A percentile compares a stretch with the other conserved stretches of the same genome.
phyloP scores from a whole-genome alignment of 352 stramenopile genomes.

The Phytophthora quininea region DNA sequence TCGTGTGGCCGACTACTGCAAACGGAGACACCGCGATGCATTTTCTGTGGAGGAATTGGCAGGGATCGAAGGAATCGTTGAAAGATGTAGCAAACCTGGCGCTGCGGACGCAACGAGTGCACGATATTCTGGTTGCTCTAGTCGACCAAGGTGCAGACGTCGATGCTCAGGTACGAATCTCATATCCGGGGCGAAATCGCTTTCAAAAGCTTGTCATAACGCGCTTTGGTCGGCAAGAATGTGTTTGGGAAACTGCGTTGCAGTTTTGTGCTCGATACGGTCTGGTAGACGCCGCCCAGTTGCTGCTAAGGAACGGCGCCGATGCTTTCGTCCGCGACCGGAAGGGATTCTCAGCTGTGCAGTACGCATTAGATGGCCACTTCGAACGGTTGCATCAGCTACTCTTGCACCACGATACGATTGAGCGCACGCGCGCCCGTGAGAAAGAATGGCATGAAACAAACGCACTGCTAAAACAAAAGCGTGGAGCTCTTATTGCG shows the following conservation, averaged over 20 bases:
- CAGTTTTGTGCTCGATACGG: conserved; percentile 61
- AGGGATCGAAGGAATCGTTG: conserved; percentile 27
- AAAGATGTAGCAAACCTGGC: conserved; percentile 35
- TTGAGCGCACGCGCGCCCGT: conserved; percentile 42
- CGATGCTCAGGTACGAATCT: conserved; percentile 55
- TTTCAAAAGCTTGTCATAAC: background rate
- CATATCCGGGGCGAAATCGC: background rate
- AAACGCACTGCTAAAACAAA: conserved; percentile 39
- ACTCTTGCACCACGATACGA: conserved; percentile 48
- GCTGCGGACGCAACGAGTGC: conserved; percentile 41
- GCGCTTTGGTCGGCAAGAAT: conserved; percentile 45
- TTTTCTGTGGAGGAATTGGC: conserved; percentile 61
- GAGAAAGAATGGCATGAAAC: conserved; percentile 37
- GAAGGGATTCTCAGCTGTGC: conserved; percentile 43
- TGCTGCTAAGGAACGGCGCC: conserved; percentile 53
- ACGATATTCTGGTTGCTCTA: conserved; percentile 48
- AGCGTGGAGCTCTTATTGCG: conserved; percentile 47
- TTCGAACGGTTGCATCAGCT: conserved; percentile 44
- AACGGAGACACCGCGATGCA: conserved; percentile 76
- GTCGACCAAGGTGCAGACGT: conserved; percentile 41
- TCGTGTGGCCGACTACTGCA: conserved; percentile 54
- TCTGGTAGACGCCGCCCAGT: conserved; percentile 56
- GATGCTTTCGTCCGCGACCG: conserved; percentile 44
- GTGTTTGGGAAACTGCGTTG: conserved; percentile 64
- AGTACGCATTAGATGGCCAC: conserved; percentile 42